These are phyloP conservation scores for Eucalyptus curtisii DNA, from an alignment of 345 rosid genomes.

Conservation along the genomic window DNA sequence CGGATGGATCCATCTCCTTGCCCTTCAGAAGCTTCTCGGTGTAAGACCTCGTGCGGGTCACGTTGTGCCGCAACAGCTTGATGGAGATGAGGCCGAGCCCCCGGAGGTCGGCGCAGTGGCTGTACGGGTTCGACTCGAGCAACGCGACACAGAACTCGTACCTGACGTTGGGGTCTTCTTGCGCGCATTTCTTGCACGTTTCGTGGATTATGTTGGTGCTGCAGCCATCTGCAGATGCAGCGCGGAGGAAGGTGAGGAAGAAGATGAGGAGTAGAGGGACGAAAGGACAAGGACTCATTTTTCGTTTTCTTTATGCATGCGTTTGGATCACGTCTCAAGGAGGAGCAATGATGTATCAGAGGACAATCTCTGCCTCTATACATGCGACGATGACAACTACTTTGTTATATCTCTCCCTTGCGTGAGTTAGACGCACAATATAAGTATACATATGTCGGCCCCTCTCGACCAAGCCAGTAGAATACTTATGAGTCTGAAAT, in stretches of 20 bases:
- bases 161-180: conserved; percentile 30
- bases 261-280: neutral
- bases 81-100: conserved; percentile 39
- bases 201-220: neutral
- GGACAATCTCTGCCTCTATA: neutral
- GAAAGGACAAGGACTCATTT: neutral
- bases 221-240: neutral
- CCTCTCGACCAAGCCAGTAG: neutral
- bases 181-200: conserved; percentile 35
- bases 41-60: conserved; percentile 18
- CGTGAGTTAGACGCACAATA: neutral
- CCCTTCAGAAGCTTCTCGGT: conserved; percentile 14
- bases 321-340: neutral
- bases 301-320: neutral
- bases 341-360: neutral
- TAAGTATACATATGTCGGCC: neutral
- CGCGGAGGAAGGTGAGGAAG: neutral
- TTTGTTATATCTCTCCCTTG: neutral
- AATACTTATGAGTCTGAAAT: neutral
- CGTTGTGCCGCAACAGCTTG: conserved; percentile 14
- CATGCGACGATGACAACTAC: neutral
- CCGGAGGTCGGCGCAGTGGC: conserved; percentile 13
- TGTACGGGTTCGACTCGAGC: conserved; percentile 18
- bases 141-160: conserved; percentile 38
- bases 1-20: conserved; percentile 12